phyloP scores from a whole-genome alignment of 306 rosid species.

The Cercis canadensis region DNA sequence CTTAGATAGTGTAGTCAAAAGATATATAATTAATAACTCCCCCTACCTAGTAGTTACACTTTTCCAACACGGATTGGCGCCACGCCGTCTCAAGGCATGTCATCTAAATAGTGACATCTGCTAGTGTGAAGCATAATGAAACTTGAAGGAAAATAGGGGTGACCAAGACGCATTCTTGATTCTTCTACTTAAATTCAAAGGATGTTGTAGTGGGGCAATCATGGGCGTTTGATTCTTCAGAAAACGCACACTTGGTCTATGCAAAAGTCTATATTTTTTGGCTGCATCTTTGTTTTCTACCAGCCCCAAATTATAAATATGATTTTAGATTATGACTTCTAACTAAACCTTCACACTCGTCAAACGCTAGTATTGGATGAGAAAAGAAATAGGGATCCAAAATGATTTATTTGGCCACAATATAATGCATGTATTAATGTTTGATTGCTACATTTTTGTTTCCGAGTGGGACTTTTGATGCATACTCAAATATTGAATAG shows the following conservation, averaged over 20 bases:
- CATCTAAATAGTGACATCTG: conserved; percentile 34
- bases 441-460: conserved; percentile 45
- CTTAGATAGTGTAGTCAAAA: conserved; percentile 28
- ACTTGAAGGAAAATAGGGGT: conserved; percentile 22
- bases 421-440: conserved; percentile 11
- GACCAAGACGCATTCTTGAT: conserved; percentile 29
- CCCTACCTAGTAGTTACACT: not conserved
- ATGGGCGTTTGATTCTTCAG: conserved; percentile 45
- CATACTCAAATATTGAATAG: conserved; percentile 6
- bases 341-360: conserved; percentile 53
- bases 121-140: conserved; percentile 38
- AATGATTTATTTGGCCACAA: conserved; percentile 23
- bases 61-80: conserved; percentile 42
- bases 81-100: conserved; percentile 39
- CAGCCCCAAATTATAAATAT: not conserved
- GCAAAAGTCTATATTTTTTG: conserved; percentile 41
- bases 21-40: conserved; percentile 27
- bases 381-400: conserved; percentile 23
- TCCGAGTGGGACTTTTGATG: conserved; percentile 27
- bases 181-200: conserved; percentile 49
- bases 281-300: conserved; percentile 27
- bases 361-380: conserved; percentile 27
- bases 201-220: conserved; percentile 39
- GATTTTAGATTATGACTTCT: conserved; percentile 35
- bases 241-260: conserved; percentile 40